These are phyloP conservation scores for Pistacia integerrima DNA, from an alignment of 345 rosid species.

Conservation along the genomic window DNA sequence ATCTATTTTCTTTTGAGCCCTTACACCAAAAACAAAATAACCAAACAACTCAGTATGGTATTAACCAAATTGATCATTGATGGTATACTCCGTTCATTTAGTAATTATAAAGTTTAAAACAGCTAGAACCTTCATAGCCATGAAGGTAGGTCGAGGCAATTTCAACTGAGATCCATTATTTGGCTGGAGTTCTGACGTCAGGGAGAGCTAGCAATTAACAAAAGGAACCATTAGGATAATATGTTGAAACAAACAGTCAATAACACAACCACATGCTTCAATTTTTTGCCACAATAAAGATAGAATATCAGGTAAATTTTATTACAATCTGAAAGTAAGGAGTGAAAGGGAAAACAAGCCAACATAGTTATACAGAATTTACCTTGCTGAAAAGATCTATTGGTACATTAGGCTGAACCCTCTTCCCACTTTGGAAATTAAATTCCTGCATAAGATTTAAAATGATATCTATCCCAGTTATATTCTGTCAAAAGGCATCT, in stretches of 20 bases:
- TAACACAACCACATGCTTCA: background rate
- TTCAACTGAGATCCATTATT: slow-evolving; percentile 44
- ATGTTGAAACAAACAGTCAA: background rate
- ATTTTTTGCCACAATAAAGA: background rate
- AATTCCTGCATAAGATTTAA: slow-evolving; percentile 58
- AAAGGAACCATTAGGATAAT: slow-evolving; percentile 1
- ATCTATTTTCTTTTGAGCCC: slow-evolving; percentile 94
- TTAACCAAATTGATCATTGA: slow-evolving; percentile 13
- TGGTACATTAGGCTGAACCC: slow-evolving; percentile 61
- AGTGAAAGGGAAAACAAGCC: background rate
- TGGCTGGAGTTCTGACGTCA: slow-evolving; percentile 58
- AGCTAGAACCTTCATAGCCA: slow-evolving; percentile 53
- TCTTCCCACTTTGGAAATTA: slow-evolving; percentile 64
- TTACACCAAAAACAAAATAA: slow-evolving; percentile 39
- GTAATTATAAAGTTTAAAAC: background rate
- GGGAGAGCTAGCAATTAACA: slow-evolving; percentile 56
- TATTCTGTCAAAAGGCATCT: slow-evolving; percentile 15
- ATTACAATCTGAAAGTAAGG: background rate
- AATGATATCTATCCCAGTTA: slow-evolving; percentile 10
- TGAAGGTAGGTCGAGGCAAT: slow-evolving; percentile 36
- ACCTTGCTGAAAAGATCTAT: slow-evolving; percentile 92
- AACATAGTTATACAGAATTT: slow-evolving; percentile 14
- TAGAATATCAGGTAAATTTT: background rate
- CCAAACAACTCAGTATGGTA: slow-evolving; percentile 32
- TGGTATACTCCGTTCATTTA: background rate